Base-by-base conservation (phyloP, 208 protist species). In the Phytomonas sp. region DNA sequence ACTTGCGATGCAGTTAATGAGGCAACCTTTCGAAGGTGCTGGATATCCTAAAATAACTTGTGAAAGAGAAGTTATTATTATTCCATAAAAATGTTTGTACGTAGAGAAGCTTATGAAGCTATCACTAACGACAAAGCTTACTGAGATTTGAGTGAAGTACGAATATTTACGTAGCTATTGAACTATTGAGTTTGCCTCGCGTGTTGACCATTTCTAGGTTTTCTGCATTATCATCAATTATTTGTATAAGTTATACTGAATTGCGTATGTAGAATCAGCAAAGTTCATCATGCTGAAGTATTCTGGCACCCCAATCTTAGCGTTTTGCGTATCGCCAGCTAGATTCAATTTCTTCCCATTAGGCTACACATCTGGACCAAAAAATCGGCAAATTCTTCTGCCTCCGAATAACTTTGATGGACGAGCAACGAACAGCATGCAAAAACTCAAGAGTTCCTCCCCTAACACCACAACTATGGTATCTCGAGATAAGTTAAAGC, bases 311-410 rank as follows among this genome's bases (percentile, higher is more conserved):
- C 26, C 9, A 23, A 67, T 72, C 11, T 33, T 60, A 65, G 74
- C 33, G 43, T 66, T 74, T 15, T 66, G 70, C 43, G 30, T 51
- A 6, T 77, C 71, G 32, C 65, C 74, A 8, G 64, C 78, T 4
- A 60, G 70, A 17, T 80, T 71, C 17, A 94, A 85, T 64, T 94
- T 88, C 66, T 94, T 88, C 68, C 89, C 89, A 8, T 78, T 94
- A 0, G 89, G 89, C 13, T 75, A 83, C 70, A 76, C 68, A 4
- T 82, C 76, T 23, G 89, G 89, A 0, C 89, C 89, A 9, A 77
- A 83, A 61, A 94, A 94, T 70, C 81, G 78, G 31, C 73, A 83
- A 40, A 60, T 91, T 8, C 66, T 94, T 13, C 60, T 71, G 20
- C 83, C 85, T 13, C 71, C 71, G 17, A 90, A 86, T 74, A 90